phyloP scores from a whole-genome alignment of 495 filamentous ascomycete genomes.

The Letharia columbiana region DNA sequence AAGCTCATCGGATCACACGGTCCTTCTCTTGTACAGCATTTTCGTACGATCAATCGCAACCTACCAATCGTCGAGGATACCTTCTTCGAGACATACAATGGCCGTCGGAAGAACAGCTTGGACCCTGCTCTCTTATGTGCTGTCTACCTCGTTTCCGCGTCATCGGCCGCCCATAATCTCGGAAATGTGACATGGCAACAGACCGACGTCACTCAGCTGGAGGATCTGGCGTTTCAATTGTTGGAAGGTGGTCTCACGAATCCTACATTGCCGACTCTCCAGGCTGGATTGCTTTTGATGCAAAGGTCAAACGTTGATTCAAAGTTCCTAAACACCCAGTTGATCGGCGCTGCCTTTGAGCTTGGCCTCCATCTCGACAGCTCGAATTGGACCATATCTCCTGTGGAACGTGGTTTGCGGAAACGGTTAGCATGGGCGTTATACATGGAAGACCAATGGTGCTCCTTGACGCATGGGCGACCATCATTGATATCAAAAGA shows the following conservation, averaged over 20 bases:
- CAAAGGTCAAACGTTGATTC: constrained; percentile 82
- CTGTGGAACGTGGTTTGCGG: constrained; percentile 47
- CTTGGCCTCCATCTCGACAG: constrained; percentile 52
- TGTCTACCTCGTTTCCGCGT: constrained; percentile 82
- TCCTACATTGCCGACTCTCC: constrained; percentile 87
- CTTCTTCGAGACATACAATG: constrained; percentile 75
- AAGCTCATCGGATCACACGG: constrained; percentile 75
- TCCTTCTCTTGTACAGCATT: constrained; percentile 71
- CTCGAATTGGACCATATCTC: constrained; percentile 45
- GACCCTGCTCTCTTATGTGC: constrained; percentile 79
- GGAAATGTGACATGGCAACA: constrained; percentile 54
- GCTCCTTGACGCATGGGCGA: constrained; percentile 46
- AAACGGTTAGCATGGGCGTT: constrained; percentile 52
- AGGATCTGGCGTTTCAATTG: constrained; percentile 64
- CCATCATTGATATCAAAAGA: constrained; percentile 47
- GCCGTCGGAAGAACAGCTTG: constrained; percentile 61
- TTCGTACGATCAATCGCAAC: constrained; percentile 83
- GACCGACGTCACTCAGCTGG: constrained; percentile 67
- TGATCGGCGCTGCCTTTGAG: constrained; percentile 47
- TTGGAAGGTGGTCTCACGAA: constrained; percentile 69
- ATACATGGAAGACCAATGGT: constrained; percentile 56
- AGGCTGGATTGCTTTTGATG: constrained; percentile 81
- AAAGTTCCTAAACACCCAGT: constrained; percentile 76
- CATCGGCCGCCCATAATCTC: constrained; percentile 75
- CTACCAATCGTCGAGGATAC: constrained; percentile 86